Evolutionary conservation across 179 eudicot species (phyloP), one percentile per base, ranked within the genome.

Genomic region (Corrigiola litoralis): DNA sequence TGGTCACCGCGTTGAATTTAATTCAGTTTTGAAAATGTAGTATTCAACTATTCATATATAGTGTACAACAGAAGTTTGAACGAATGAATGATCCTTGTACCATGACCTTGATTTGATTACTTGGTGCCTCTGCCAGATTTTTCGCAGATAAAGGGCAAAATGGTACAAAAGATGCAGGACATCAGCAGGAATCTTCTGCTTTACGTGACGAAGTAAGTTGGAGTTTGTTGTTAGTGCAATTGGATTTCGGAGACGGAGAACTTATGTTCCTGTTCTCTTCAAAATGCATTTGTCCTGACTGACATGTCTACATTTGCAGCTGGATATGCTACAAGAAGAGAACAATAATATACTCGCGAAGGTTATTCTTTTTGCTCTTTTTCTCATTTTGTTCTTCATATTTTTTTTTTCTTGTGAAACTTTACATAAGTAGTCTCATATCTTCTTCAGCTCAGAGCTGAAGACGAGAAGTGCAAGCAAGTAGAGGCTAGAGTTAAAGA

Each of bases 241-340:
- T 49, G 17, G 14, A 23, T 66, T n/a, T 12, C 61, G 2, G 41
- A 49, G 11, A 20, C 36, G 27, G 56, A 55, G 47, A 29, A 32
- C 27, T 24, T 36, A 6, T 17, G 25, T 20, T 58, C 68, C 55
- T 31, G 10, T 28, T n/a, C 25, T 29, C 50, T 29, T 67, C 17
- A 66, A 32, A 32, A 36, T 51, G 61, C 29, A 16, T 44, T 48
- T 11, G 23, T 49, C 3, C 10, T 40, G 17, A 48, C 29, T 37
- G 31, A 28, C 47, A 0, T 33, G 33, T 29, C 34, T 46, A 6
- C 49, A 60, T 69, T 11, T 73, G 76, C 96, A 92, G 98, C 85
- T 92, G 70, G 98, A 92, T 68, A 82, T 89, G 85, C 83, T 92
- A 60, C 95, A 89, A 77, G 96, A 89, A 75, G 98, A 92, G 67